Conservation (phyloP, 208 protist genomes). For the Trypanosoma platydactyli region DNA sequence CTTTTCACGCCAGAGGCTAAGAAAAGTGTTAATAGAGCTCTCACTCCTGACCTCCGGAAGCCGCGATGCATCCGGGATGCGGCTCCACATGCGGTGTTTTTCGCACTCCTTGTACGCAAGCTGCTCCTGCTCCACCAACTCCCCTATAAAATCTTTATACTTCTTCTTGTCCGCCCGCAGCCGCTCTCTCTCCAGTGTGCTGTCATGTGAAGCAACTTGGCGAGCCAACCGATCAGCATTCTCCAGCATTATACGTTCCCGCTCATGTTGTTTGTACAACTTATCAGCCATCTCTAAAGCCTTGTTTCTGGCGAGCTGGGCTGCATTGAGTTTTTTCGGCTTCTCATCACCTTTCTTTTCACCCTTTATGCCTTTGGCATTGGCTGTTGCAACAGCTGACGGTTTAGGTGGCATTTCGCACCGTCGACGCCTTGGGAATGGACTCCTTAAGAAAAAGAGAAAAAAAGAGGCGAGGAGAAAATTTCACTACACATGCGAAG, state of each 20-base stretch:
- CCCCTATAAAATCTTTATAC: slow-evolving; percentile 38
- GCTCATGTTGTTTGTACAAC: slow-evolving; percentile 84
- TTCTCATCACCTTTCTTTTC: slow-evolving; percentile 43
- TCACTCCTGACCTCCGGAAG: slow-evolving; percentile 78
- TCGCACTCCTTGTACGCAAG: slow-evolving; percentile 73
- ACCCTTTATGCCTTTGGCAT: slow-evolving; percentile 3
- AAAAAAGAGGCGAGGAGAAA: slow-evolving; percentile 24
- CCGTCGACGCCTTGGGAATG: not conserved
- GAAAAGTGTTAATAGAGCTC: slow-evolving; percentile 89
- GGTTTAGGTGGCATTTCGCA: slow-evolving; percentile 47
- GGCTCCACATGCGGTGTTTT: slow-evolving; percentile 78
- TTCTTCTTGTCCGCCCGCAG: slow-evolving; percentile 49
- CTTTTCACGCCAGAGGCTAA: slow-evolving; percentile 73
- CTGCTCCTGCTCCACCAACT: slow-evolving; percentile 45
- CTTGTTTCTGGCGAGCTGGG: slow-evolving; percentile 57
- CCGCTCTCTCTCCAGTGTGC: slow-evolving; percentile 58
- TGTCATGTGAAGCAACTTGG: slow-evolving; percentile 48
- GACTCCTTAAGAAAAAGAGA: slow-evolving; percentile 24
- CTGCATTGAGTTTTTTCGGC: slow-evolving; percentile 55
- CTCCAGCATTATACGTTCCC: slow-evolving; percentile 53
- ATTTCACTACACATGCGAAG: slow-evolving; percentile 1
- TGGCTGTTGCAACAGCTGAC: slow-evolving; percentile 8
- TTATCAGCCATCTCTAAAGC: slow-evolving; percentile 59
- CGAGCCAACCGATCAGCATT: slow-evolving; percentile 52
- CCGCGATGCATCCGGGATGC: slow-evolving; percentile 62